Base-by-base conservation (phyloP, 108 stramenopile genomes). In the Nitzschia putrida region DNA sequence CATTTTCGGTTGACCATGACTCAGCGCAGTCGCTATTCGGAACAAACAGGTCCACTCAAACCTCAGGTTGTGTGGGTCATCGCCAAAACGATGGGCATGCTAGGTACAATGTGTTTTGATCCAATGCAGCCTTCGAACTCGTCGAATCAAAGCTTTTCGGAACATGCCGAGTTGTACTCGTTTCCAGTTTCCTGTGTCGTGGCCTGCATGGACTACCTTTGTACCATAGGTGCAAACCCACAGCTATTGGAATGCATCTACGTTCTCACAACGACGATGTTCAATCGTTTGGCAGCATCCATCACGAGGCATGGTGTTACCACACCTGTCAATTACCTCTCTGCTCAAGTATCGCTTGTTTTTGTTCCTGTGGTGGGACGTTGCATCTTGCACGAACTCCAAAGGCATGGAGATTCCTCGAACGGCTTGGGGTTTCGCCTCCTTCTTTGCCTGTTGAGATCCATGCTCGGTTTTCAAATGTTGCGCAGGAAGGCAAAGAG, bases 51-150 rank as follows among this genome's bases (percentile, higher is more conserved):
- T 34, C 3, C 29, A 34, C 4, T 34, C 3, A 1, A 34, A 4
- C 29, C 29, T 34, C 47, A 55, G 7, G 38, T 44, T 7, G 56
- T 79, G 53, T 57, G 64, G 41, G 67, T 58, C 24, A 52, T 56
- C 0, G 71, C 66, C 43, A 79, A 73, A 64, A 42, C 68, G 7
- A 79, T 79, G 78, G 61, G 71, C 39, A 50, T 61, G 43, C 12
- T 69, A n/a, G 56, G 57, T 3, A 37, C 71, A 0, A n/a, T 71
- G 14, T 61, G 69, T 23, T 43, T 71, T 41, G 55, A 71, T 34
- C 8, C 51, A 24, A 55, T 34, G 29, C 29, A 34, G 55, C 22
- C 76, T 65, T 11, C 66, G 70, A 69, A 39, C 49, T 58, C 64
- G 66, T 1, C 23, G 6, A 4, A 22, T 23, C 2, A 3, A 11